Evolutionary conservation across 2,329 filamentous ascomycete genomes (phyloP), one percentile per base, ranked within the genome.

Genomic region (Neocatenulostroma microsporum): DNA sequence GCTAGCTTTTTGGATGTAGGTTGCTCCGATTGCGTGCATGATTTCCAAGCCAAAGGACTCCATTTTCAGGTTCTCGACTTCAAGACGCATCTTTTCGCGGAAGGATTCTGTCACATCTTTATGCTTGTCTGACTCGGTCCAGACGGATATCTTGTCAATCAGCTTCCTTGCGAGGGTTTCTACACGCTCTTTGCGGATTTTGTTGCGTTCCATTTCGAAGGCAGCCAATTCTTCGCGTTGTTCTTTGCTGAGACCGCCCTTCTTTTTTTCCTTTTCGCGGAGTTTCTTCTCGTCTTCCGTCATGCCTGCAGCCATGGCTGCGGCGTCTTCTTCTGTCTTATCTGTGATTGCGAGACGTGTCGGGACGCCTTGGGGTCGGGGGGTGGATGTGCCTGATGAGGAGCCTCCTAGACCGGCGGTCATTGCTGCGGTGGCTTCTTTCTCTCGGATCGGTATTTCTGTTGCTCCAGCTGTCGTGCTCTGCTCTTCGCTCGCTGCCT

Each of bases 21-120:
- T 94, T 50, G 83, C 74, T 12, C 91, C 91, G 53, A 98, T 93
- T 30, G 91, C 88, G 62, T 96, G 89, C 32, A 95, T 71, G 50
- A 96, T 96, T 51, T 98, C 91, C 27, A 98, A 73, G 34, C 91
- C 91, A 53, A 98, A 98, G 0, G 84, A 93, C 66, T 98, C 91
- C 86, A 98, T 98, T 73, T 96, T 98, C 52, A 98, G 71, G 58
- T 96, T 94, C 68, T 98, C 91, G 18, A 94, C 85, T 66, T 98
- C 91, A 26, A 96, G 78, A 26, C 81, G 77, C 49, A 84, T 95
- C 75, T 98, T 95, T 60, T 89, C 85, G 60, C 88, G 81, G 69
- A 96, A 98, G 0, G 91, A 84, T 40, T 68, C 69, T 21, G 89
- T 96, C 41, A 95, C 85, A 51, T 94, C 87, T 11, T 64, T 44